Percentiles rank a stretch among this genome's conserved stretches.
Conservation (phyloP, 106 monocot genomes). For the Triglochin maritima region DNA sequence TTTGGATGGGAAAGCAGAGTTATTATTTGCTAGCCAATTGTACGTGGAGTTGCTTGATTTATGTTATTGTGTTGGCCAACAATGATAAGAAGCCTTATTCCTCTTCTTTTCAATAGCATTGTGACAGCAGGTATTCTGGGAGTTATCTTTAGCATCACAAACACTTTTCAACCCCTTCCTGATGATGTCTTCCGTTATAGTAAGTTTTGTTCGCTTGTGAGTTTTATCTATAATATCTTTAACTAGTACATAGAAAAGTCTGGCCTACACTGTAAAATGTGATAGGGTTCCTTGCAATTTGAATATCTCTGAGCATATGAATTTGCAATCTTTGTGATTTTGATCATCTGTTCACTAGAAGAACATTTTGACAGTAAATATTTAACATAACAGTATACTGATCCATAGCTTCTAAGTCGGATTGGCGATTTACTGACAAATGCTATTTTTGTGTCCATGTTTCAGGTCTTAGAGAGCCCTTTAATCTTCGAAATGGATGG, state of each 20-base stretch:
- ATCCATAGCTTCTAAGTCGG: background rate
- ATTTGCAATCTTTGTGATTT: background rate
- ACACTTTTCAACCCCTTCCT: constrained; percentile 61
- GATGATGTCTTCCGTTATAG: constrained; percentile 82
- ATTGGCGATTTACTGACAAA: background rate
- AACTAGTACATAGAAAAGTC: too few species aligned
- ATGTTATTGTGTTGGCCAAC: background rate
- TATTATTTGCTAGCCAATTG: constrained; percentile 73
- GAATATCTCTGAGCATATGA: too few species aligned
- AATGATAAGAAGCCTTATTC: background rate
- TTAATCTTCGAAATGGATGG: constrained; percentile 70
- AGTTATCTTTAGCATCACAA: constrained; percentile 80
- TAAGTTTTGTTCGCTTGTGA: constrained; percentile 9
- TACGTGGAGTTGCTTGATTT: constrained; percentile 11
- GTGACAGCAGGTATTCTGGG: constrained; percentile 65
- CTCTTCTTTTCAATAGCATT: constrained; percentile 15
- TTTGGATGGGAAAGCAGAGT: constrained; percentile 77
- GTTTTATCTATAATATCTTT: too few species aligned
- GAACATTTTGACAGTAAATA: too few species aligned
- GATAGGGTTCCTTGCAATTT: background rate
- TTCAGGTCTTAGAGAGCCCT: constrained; percentile 68
- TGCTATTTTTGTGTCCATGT: constrained; percentile 1
- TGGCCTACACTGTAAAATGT: background rate
- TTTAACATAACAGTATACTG: background rate
- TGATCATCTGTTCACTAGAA: background rate